phyloP scores from a whole-genome alignment of 2,329 filamentous ascomycete genomes.

The Epichloe typhina region DNA sequence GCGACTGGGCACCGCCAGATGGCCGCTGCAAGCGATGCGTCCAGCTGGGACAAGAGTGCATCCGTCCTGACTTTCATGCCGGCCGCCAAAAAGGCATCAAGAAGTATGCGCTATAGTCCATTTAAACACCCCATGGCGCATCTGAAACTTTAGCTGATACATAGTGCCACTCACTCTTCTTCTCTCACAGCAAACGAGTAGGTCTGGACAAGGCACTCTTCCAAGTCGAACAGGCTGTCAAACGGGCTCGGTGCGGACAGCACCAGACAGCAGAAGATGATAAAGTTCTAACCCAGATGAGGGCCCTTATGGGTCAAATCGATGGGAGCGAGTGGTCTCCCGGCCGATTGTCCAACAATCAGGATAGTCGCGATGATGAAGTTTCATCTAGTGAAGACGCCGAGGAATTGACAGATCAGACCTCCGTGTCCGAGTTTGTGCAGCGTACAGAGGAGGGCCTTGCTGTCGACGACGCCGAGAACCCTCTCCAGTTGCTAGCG shows the following conservation, averaged over 20 bases:
- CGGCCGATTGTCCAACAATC: slow-evolving; percentile 4
- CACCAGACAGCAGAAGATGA: slow-evolving; percentile 30
- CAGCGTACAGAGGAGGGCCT: slow-evolving; percentile 35
- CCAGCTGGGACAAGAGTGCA: slow-evolving; percentile 45
- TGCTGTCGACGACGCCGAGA: slow-evolving; percentile 59
- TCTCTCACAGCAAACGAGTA: slow-evolving; percentile 49
- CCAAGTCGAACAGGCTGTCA: slow-evolving; percentile 58
- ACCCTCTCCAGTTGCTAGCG: slow-evolving; percentile 59
- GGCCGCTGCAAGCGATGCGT: slow-evolving; percentile 47
- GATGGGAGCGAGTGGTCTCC: slow-evolving; percentile 9
- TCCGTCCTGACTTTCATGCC: slow-evolving; percentile 60
- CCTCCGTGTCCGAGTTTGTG: slow-evolving; percentile 14
- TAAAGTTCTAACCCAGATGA: slow-evolving; percentile 30
- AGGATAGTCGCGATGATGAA: slow-evolving; percentile 18
- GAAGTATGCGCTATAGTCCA: slow-evolving; percentile 37
- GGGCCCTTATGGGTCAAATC: slow-evolving; percentile 23
- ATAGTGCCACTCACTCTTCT: neutral
- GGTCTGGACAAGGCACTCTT: slow-evolving; percentile 62
- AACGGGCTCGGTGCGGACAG: slow-evolving; percentile 35
- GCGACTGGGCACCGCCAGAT: slow-evolving; percentile 40
- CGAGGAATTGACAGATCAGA: slow-evolving; percentile 15
- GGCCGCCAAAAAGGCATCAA: slow-evolving; percentile 65
- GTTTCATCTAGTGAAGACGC: slow-evolving; percentile 20
- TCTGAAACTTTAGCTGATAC: neutral
- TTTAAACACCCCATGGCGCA: too few species aligned